phyloP scores from a whole-genome alignment of 2,329 filamentous ascomycete species.

The Beauveria rudraprayagi region DNA sequence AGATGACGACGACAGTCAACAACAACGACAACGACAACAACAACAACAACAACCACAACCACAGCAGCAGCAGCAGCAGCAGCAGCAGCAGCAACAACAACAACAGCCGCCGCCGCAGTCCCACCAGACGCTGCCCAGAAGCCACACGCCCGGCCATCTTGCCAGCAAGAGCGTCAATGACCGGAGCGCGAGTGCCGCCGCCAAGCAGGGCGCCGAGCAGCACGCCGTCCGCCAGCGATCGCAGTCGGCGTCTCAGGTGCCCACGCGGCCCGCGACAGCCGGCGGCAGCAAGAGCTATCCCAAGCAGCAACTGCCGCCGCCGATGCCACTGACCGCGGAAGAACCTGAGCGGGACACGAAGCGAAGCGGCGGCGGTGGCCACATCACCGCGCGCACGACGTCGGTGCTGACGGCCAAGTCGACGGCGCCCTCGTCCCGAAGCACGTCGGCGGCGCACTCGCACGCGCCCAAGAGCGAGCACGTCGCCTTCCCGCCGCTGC shows the following conservation, averaged over 20 bases:
- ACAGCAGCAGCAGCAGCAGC: slow-evolving; percentile 22
- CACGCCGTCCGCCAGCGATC: slow-evolving; percentile 46
- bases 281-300: slow-evolving; percentile 10
- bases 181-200: slow-evolving; percentile 33
- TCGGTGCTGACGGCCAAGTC: slow-evolving; percentile 16
- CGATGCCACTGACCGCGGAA: slow-evolving; percentile 13
- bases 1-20: slow-evolving; percentile 24
- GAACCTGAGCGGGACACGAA: slow-evolving; percentile 19
- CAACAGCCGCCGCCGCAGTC: slow-evolving; percentile 20
- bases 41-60: slow-evolving; percentile 24
- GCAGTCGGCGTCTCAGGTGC: slow-evolving; percentile 37
- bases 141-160: slow-evolving; percentile 55
- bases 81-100: slow-evolving; percentile 23
- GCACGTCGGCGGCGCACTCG: slow-evolving; percentile 13
- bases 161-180: slow-evolving; percentile 47
- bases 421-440: slow-evolving; percentile 16
- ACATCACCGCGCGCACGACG: neutral
- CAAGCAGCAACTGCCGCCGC: slow-evolving; percentile 19
- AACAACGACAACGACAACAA: slow-evolving; percentile 23
- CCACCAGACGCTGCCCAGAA: slow-evolving; percentile 36
- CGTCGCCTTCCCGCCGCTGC: slow-evolving; percentile 47
- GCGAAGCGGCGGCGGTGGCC: neutral
- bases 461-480: slow-evolving; percentile 32
- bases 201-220: slow-evolving; percentile 36
- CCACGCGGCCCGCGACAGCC: slow-evolving; percentile 21